A percentile compares a stretch with the other conserved stretches of the same genome.
Evolutionary conservation across 371 early-diverging fungal species (phyloP).

Genomic region (Mucor saturninus): DNA sequence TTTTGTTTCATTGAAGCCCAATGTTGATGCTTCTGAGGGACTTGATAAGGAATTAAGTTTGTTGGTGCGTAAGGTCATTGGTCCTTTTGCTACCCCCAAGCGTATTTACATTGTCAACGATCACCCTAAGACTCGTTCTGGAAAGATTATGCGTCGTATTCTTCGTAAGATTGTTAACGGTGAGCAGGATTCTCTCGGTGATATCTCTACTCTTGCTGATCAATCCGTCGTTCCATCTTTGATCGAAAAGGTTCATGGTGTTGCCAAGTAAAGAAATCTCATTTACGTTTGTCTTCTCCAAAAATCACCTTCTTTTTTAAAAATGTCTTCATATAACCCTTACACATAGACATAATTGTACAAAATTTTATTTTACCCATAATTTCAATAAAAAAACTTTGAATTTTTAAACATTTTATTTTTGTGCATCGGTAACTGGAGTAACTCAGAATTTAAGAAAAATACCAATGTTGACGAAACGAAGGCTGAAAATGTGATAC

Average conservation of each 20-base stretch:
- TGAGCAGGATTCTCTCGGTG: slow-evolving; percentile 86
- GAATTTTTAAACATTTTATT: no score
- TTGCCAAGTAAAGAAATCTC: slow-evolving; percentile 14
- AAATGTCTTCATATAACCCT: slow-evolving; percentile 11
- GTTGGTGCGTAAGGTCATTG: slow-evolving; percentile 87
- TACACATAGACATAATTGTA: neutral
- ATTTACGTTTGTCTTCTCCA: neutral
- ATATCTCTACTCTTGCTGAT: slow-evolving; percentile 85
- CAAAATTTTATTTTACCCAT: slow-evolving; percentile 8
- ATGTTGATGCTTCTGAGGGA: slow-evolving; percentile 46
- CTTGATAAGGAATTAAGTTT: slow-evolving; percentile 68
- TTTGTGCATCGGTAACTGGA: no score
- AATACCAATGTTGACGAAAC: no score
- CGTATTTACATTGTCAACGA: slow-evolving; percentile 82
- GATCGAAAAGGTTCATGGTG: slow-evolving; percentile 30
- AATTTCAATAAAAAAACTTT: slow-evolving; percentile 7
- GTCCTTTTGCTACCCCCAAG: slow-evolving; percentile 95
- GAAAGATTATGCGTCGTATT: slow-evolving; percentile 95
- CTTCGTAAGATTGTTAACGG: slow-evolving; percentile 89
- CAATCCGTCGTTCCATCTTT: slow-evolving; percentile 51
- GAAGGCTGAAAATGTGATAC: no score
- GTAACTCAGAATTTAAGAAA: no score
- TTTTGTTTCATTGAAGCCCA: slow-evolving; percentile 73
- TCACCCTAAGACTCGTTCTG: slow-evolving; percentile 96
- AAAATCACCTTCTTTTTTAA: neutral